Evolutionary conservation across 2,329 filamentous ascomycete species (phyloP), one percentile per base, ranked within the genome.

Genomic region (Diaporthe ilicicola): DNA sequence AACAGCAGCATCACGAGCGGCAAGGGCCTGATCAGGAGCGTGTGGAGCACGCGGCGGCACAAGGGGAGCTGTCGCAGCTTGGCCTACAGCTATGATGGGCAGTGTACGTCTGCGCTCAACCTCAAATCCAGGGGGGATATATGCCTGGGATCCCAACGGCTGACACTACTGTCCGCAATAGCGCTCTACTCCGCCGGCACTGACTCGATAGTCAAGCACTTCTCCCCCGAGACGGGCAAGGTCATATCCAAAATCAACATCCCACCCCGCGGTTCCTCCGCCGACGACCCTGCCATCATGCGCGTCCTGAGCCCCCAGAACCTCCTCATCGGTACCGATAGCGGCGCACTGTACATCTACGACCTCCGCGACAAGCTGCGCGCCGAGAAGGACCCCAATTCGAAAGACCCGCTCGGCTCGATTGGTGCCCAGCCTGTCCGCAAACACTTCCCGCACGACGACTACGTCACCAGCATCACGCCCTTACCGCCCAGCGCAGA

Each of bases 11-110:
- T 86, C 2, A 88, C 85, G 24, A 84, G 86, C 76, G 94, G 94
- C 13, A 92, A 88, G 73, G 92, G 91, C 53, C 89, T 91, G 69
- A 93, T 98, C 73, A 93, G 95, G 75, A 94, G 92, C 0, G 84
- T 91, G 72, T 99, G 96, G 96, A 89, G 90, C 76, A 98, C 96
- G 6, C 88, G 91, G 75, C 88, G 96, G 73, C 96, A 99, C 84
- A 97, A 97, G 85, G 95, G 94, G 15, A 98, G 94, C 86, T 98
- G 95, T 79, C 89, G 96, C 67, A 91, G 90, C 72, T 83, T 98
- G 69, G 90, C 88, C 5, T 98, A 95, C 82, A 92, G 90, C 74
- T 82, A 90, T 70, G 95, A 98, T 79, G 96, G 95, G 19, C 84
- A 89, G 74, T 86, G 91, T 85, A 82, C 87, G 83, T 32, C 37